These are phyloP conservation scores for Plicaturopsis crispa DNA, from an alignment of 768 basidiomycete genomes.

Conservation along the genomic window DNA sequence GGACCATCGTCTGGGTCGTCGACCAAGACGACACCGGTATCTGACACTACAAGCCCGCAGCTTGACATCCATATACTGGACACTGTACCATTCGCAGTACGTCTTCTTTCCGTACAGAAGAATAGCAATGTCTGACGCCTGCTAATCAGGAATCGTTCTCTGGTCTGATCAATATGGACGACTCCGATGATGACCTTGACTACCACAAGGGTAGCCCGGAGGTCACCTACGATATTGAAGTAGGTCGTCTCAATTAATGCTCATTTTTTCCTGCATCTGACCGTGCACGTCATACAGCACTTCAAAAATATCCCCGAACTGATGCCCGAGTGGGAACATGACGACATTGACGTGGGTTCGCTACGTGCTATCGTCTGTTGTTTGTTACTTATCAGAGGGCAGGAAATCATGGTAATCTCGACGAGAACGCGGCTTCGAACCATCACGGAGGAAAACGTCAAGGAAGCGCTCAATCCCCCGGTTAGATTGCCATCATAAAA, in stretches of 20 bases:
- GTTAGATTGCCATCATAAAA: slow-evolving; percentile 1
- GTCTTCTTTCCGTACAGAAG: neutral
- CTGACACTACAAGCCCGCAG: too few species aligned
- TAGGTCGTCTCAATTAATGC: slow-evolving; percentile 9
- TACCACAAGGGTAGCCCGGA: slow-evolving; percentile 10
- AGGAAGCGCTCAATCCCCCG: slow-evolving; percentile 6
- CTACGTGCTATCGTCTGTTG: slow-evolving; percentile 1
- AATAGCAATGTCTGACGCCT: neutral
- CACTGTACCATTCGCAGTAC: slow-evolving; percentile 19
- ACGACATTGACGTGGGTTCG: slow-evolving; percentile 40
- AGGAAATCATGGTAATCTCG: slow-evolving; percentile 45
- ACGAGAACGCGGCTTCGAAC: slow-evolving; percentile 22
- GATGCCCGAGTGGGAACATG: slow-evolving; percentile 37
- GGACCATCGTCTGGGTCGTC: too few species aligned
- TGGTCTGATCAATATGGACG: slow-evolving; percentile 20
- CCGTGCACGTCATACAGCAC: slow-evolving; percentile 20
- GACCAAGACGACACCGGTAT: too few species aligned
- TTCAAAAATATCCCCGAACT: slow-evolving; percentile 33
- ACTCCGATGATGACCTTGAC: slow-evolving; percentile 7
- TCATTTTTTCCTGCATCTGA: neutral
- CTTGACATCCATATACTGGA: slow-evolving; percentile 12
- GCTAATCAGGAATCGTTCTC: slow-evolving; percentile 22
- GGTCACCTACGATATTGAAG: slow-evolving; percentile 36
- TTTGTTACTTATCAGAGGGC: neutral
- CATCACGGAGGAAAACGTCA: slow-evolving; percentile 20